A percentile compares a stretch with the other conserved stretches of the same genome.
Conservation (phyloP, 805 yeast species). For the Saccharomycopsis sp. region DNA sequence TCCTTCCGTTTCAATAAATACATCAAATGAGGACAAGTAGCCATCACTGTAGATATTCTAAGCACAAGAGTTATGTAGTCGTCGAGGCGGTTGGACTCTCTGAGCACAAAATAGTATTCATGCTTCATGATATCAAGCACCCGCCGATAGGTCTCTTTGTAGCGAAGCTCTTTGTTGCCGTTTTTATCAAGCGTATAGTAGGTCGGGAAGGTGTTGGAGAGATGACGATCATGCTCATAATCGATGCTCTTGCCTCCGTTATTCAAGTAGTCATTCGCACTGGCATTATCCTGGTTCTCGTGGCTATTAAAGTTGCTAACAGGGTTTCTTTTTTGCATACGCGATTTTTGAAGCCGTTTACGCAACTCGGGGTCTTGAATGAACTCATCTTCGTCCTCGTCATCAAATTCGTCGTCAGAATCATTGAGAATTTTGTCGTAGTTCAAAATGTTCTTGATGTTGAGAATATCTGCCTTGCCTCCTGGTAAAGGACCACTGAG, state of each 20-base stretch:
- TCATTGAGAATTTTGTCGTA: slow-evolving; percentile 9
- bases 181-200: not conserved
- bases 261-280: not conserved
- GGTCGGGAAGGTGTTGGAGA: slow-evolving; percentile 4
- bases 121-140: slow-evolving; percentile 3
- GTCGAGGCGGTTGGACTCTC: not conserved
- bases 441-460: not conserved
- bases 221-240: slow-evolving; percentile 1
- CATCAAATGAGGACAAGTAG: slow-evolving; percentile 3
- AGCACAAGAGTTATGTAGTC: slow-evolving; percentile 3
- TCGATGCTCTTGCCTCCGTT: not conserved
- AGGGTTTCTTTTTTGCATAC: not conserved
- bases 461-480: not conserved
- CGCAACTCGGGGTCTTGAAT: not conserved
- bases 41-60: not conserved
- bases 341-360: not conserved
- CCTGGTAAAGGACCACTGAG: not conserved
- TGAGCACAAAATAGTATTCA: not conserved
- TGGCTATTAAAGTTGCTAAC: not conserved
- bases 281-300: not conserved
- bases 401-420: slow-evolving; percentile 8
- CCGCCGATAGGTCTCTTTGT: slow-evolving; percentile 1
- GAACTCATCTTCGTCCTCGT: slow-evolving; percentile 1
- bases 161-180: not conserved
- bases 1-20: slow-evolving; percentile 12